Evolutionary conservation across 805 yeast species (phyloP), one percentile per base, ranked within the genome.

Genomic region (Candida ulmi): DNA sequence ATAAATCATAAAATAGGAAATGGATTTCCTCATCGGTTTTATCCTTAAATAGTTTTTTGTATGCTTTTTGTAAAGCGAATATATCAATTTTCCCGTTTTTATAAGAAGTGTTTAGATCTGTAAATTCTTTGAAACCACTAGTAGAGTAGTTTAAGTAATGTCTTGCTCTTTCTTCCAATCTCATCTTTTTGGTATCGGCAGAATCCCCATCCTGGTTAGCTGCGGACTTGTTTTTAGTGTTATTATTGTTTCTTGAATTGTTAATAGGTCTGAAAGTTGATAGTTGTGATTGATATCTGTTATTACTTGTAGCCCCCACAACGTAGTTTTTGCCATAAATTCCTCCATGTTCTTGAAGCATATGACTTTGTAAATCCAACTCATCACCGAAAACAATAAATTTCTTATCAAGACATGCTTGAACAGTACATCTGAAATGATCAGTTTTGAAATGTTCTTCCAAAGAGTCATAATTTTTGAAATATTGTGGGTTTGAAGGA

Each of bases 381-480:
- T 85, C 93, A 45, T 88, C 91, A 17, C 81, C 74, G 57, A 93
- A 93, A 1, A 91, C 99, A 17, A 93, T 93, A 63, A 93, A 91
- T 57, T 86, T 85, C 60, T 84, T 80, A 40, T 90, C 98, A 35
- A 90, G 61, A 63, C 99, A 93, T 11, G 73, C 54, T 35, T 76
- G 85, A 16, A 84, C 83, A 25, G 73, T 69, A 63, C 99, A 93
- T 13, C 79, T 78, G 60, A 68, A 87, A 61, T 93, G 99, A 31
- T 72, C 78, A 4, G 55, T 59, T 48, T 66, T 69, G 61, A 93
- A 93, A 66, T 93, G 99, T 13, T 67, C 65, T 50, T 78, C 83
- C 40, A 93, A 68, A 30, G 77, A 68, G 33, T 83, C 83, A 56
- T 91, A 91, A 59, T 90, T 74, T 47, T 71, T 71, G 63, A 83